phyloP scores from a whole-genome alignment of 1,284 basidiomycete species.

The Sanghuangporus sanghuang region DNA sequence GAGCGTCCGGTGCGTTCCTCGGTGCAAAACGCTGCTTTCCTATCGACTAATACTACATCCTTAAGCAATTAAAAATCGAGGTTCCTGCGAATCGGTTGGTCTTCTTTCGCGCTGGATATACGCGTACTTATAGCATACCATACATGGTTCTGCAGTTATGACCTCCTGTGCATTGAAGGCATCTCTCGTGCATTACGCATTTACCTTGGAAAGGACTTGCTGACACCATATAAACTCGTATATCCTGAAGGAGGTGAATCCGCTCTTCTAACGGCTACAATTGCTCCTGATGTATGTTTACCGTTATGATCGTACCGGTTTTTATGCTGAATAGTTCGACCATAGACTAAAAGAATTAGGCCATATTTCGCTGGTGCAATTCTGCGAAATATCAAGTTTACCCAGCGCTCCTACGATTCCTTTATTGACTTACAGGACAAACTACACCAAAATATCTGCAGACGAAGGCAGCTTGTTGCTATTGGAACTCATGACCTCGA shows the following conservation, averaged over 20 bases:
- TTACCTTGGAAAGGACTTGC: constrained; percentile 72
- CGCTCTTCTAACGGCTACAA: constrained; percentile 59
- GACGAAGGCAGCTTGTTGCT: constrained; percentile 87
- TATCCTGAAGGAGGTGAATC: constrained; percentile 64
- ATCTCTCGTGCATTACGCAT: constrained; percentile 84
- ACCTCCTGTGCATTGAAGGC: constrained; percentile 96
- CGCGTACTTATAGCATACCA: constrained; percentile 23
- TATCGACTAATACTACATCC: constrained; percentile 2
- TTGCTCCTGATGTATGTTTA: constrained; percentile 62
- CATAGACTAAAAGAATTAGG: constrained; percentile 75
- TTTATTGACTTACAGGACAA: constrained; percentile 99
- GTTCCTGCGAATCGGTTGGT: constrained; percentile 85
- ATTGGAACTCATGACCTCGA: constrained; percentile 98
- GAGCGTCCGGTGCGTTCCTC: constrained; percentile 65
- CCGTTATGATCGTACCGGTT: neutral
- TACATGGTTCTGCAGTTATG: constrained; percentile 65
- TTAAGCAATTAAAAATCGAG: constrained; percentile 95
- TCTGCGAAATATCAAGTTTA: constrained; percentile 88
- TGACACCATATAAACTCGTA: constrained; percentile 71
- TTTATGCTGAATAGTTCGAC: neutral
- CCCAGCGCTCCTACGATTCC: constrained; percentile 84
- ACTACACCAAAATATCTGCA: constrained; percentile 93
- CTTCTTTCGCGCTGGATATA: neutral
- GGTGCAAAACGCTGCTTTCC: neutral
- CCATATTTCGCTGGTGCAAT: constrained; percentile 91